Percentiles rank a stretch among this genome's conserved stretches.
Evolutionary conservation across 164 flowering plant genomes (phyloP).

Genomic region (Magnolia kwangsiensis): DNA sequence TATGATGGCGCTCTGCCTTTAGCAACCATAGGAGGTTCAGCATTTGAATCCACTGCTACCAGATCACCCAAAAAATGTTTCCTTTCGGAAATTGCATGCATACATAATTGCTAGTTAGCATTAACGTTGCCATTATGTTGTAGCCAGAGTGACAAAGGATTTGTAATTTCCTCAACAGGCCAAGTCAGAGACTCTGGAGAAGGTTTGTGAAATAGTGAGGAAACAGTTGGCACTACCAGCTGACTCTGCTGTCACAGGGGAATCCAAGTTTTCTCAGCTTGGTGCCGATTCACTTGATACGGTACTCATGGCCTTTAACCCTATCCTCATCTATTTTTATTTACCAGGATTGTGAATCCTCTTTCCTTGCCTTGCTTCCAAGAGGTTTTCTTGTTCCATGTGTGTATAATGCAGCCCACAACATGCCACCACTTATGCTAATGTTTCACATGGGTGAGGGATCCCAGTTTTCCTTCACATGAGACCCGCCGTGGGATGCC

Average conservation of each 20-base stretch:
- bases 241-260: slow-evolving; percentile 32
- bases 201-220: slow-evolving; percentile 43
- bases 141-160: neutral
- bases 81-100: neutral
- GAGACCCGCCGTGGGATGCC: too few species aligned
- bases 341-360: neutral
- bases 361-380: neutral
- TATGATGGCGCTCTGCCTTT: too few species aligned
- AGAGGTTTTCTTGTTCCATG: too few species aligned
- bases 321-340: neutral
- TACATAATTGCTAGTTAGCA: neutral
- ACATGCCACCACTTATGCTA: too few species aligned
- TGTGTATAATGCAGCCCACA: too few species aligned
- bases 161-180: slow-evolving; percentile 28
- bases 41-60: too few species aligned
- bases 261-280: slow-evolving; percentile 39
- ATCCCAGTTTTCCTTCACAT: too few species aligned
- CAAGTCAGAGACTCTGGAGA: slow-evolving; percentile 38
- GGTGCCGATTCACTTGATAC: slow-evolving; percentile 64
- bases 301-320: slow-evolving; percentile 22
- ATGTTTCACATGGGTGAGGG: too few species aligned
- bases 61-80: too few species aligned
- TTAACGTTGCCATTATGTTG: neutral
- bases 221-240: slow-evolving; percentile 42
- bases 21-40: too few species aligned